Evolutionary conservation across 305 asterid species (phyloP).

Genomic region (Fraxinus dipetala): DNA sequence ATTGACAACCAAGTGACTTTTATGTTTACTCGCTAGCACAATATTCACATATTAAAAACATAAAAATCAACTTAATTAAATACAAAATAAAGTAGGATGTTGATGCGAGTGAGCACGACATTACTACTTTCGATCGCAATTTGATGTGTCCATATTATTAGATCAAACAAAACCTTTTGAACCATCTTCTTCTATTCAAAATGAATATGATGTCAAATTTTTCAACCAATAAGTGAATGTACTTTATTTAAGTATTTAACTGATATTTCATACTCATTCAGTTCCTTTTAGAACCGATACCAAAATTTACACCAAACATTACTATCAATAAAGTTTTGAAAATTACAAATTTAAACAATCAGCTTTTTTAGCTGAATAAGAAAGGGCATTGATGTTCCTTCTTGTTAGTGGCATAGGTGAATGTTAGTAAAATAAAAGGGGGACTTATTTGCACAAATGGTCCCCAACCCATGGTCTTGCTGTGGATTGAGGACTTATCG

Average conservation of each 20-base stretch:
- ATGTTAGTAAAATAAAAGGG: too few relatives aligned
- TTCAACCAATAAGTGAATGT: background rate
- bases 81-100: background rate
- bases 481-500: too few relatives aligned
- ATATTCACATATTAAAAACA: slow-evolving; percentile 56
- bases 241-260: too few relatives aligned
- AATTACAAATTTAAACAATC: too few relatives aligned
- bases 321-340: background rate
- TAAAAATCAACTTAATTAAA: slow-evolving; percentile 9
- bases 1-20: too few relatives aligned
- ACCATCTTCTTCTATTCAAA: background rate
- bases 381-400: too few relatives aligned
- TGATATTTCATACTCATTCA: too few relatives aligned
- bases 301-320: background rate
- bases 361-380: too few relatives aligned
- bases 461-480: too few relatives aligned
- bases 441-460: too few relatives aligned
- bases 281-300: too few relatives aligned
- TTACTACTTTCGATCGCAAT: background rate
- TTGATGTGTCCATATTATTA: background rate
- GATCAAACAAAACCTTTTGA: background rate
- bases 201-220: background rate
- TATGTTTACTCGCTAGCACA: slow-evolving; percentile 26
- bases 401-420: too few relatives aligned
- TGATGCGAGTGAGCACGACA: background rate